Base-by-base conservation (phyloP, 768 basidiomycete species). In the Termitomyces titanicus region DNA sequence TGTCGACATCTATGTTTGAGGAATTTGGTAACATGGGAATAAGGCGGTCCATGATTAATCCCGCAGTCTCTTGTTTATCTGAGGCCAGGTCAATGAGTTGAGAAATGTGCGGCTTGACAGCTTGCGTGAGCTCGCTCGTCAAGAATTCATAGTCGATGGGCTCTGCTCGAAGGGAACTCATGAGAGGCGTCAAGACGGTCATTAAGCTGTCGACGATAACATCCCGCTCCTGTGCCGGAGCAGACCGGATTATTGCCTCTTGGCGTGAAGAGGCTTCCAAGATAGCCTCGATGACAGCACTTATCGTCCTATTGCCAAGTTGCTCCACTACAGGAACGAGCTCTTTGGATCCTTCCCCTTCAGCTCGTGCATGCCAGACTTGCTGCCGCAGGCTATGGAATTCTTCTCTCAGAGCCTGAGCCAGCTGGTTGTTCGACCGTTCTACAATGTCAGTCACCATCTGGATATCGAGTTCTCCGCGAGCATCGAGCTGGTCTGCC, bases 61-160 rank as follows among this genome's bases (percentile, higher is more conserved):
- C 78, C 3, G 92, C 92, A 3, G 92, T 94, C 70, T 94, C 92
- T 34, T 89, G 81, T 67, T 94, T 94, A 67, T 94, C 92, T 0
- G 89, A 91, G 25, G 92, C 86, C 47, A 94, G 79, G 65, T 94
- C 92, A 58, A 94, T 94, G 56, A 94, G 83, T 61, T 94, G 90
- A 2, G 89, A 83, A 24, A 94, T 92, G 60, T 92, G 88, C 7
- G 92, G 92, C 63, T 93, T 92, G 64, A 94, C 92, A 0, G 92
- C 88, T 68, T 94, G 88, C 22, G 87, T 79, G 15, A 94, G 81
- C 62, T 83, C 83, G 43, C 74, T 76, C 2, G 92, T 94, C 55
- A 94, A 73, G 60, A 79, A 76, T 34, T 92, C 88, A 63, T 93
- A 90, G 64, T 94, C 90, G 46, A 94, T 76, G 12, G 83, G 74